A percentile compares a stretch with the other conserved stretches of the same genome.
Evolutionary conservation across 345 rosid species (phyloP).

Genomic region (Sonneratia alba): DNA sequence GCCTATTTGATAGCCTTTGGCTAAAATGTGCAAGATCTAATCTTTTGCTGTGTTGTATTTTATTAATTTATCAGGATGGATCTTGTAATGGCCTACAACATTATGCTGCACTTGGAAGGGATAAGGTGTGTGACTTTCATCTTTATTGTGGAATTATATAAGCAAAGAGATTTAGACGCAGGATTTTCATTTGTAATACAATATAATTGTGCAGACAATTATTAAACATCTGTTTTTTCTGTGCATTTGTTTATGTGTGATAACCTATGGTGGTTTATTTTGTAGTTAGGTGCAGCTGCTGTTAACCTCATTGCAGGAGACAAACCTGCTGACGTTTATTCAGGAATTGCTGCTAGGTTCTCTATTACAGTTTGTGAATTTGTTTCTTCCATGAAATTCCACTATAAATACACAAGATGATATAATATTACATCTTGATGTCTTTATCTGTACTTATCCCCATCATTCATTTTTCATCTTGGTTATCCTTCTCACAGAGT

Average conservation of each 20-base stretch:
- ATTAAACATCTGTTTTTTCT: not conserved
- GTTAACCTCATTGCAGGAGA: conserved; percentile 90
- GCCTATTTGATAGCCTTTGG: not conserved
- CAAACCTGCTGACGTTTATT: conserved; percentile 91
- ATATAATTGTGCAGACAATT: not conserved
- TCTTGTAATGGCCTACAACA: conserved; percentile 99
- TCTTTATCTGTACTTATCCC: not conserved
- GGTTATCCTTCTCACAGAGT: conserved; percentile 42
- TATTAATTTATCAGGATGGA: conserved; percentile 66
- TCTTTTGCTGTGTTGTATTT: conserved; percentile 1
- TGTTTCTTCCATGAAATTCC: not conserved
- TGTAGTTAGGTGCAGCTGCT: conserved; percentile 92
- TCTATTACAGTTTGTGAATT: not conserved
- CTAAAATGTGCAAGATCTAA: not conserved
- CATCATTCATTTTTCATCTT: conserved; percentile 7
- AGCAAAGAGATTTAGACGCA: not conserved
- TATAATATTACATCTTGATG: not conserved
- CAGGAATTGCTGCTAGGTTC: conserved; percentile 81
- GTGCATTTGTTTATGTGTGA: conserved; percentile 12
- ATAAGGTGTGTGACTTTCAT: conserved; percentile 44
- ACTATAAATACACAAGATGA: not conserved
- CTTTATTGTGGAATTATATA: not conserved
- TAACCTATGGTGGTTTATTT: conserved; percentile 14
- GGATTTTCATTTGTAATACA: not conserved
- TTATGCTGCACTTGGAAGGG: conserved; percentile 99